Base-by-base conservation (phyloP, 768 basidiomycete genomes). In the Boletus rubropictus region DNA sequence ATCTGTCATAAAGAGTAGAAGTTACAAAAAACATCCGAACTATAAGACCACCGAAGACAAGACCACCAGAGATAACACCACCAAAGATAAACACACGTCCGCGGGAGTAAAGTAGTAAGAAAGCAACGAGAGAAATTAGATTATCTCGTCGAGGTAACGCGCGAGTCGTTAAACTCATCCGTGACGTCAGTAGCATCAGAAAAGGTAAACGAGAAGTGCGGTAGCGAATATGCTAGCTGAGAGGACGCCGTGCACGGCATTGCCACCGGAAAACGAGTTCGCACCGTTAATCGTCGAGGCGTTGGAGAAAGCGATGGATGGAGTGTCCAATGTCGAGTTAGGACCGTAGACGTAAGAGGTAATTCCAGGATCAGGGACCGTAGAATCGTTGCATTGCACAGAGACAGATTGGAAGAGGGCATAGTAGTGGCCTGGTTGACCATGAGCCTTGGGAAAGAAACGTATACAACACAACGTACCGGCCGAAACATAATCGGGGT, bases 401-500 rank as follows among this genome's bases (percentile, higher is more conserved):
- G 77, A 69, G 43, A 89, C 74, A 4, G 79, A 80, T 54, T 79
- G 67, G 52, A 84, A 70, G 51, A 79, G 69, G 7, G 80, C 76
- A 54, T 83, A 84, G 64, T 86, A 89, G 61, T 89, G 82, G 37
- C 87, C 81, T 77, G 46, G 33, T 1, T 2, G 14, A 32, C 33
- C 11, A 20, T 57, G 8, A 53, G 41, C 18, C 14, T 20, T 5
- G 9, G 22, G 29, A 12, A 29, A 25, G n/a, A 9, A 28, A 34
- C 1, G 14, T 1, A 17, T 5, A 21, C 0, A 4, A 48, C 28
- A 5, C 4, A 11, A 61, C 66, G 42, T 64, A 72, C 80, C 84
- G 17, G 86, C 81, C 12, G 83, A 62, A 42, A 66, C 48, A 64
- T 89, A 92, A 64, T 92, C 89, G 27, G 86, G 79, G 62, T 91